These are phyloP conservation scores for Anethum foeniculum DNA, from an alignment of 140 eudicot species.

Conservation along the genomic window DNA sequence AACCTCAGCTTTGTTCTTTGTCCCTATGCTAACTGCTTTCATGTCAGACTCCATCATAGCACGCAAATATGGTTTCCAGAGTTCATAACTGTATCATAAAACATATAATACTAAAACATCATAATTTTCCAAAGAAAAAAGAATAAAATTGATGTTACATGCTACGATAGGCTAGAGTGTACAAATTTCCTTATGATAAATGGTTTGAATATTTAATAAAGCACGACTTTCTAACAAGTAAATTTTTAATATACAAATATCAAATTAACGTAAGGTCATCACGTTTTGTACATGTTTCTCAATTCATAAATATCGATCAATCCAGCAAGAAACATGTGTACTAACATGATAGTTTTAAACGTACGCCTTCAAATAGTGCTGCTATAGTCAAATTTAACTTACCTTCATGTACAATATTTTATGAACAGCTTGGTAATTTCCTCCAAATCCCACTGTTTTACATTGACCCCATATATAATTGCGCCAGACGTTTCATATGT, in stretches of 20 bases:
- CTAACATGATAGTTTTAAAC: neutral
- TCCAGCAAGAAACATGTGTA: neutral
- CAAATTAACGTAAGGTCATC: neutral
- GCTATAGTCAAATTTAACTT: neutral
- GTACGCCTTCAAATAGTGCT: neutral
- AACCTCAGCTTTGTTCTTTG: constrained; percentile 67
- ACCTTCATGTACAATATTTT: neutral
- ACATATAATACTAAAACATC: neutral
- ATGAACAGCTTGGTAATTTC: neutral
- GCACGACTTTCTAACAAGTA: neutral
- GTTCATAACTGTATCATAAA: constrained; percentile 50
- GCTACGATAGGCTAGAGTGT: too few species aligned
- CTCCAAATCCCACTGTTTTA: neutral
- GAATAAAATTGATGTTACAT: neutral
- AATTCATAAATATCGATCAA: neutral
- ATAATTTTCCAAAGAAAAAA: neutral
- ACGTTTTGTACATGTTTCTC: neutral
- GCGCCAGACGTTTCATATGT: neutral
- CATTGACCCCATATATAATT: neutral
- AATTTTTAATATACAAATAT: neutral
- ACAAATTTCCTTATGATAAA: neutral
- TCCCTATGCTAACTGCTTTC: constrained; percentile 84
- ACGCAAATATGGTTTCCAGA: constrained; percentile 94
- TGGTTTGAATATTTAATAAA: neutral
- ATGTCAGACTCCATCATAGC: constrained; percentile 87